Base-by-base conservation (phyloP, 2,329 filamentous ascomycete species). In the Epichloe sp. region DNA sequence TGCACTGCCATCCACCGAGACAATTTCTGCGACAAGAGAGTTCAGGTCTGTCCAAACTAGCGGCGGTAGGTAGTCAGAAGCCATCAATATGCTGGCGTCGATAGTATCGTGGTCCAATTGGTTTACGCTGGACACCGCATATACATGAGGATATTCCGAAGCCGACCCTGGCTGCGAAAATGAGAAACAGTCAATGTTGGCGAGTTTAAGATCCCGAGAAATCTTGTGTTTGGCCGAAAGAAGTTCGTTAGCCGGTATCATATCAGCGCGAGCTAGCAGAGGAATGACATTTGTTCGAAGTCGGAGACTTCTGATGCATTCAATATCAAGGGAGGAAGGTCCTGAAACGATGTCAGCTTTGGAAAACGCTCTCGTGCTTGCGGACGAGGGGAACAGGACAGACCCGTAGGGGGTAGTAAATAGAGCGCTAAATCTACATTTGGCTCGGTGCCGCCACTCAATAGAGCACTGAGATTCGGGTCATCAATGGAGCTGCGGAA, bases 41-140 rank as follows among this genome's bases (percentile, higher is more conserved):
- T 66, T 61, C 2, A 97, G 77, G 42, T 97, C 90, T 8, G 88
- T 93, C 0, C 78, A 68, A 3, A 86, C 69, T 4, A 96, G 73
- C 1, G 91, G 91, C 54, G 88, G 84, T 14, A 93, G 73, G 62
- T 96, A 97, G 60, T 93, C 86, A 1, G 90, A 84, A 51, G 83
- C 89, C 91, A 97, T 97, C 17, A 97, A 76, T 0, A 95, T 73
- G 60, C 88, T 95, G 17, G 90, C 91, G 64, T 97, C 91, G 83
- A 97, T 94, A 43, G 77, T 81, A 40, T 95, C 88, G 54, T 81
- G 71, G 59, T 96, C 88, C 21, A 79, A 78, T 1, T 77, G 79
- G 23, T 79, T 73, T 12, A 79, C 78, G 19, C 86, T 93, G 1
- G 91, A 96, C 19, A 95, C 76, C 0, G 87, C 81, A 62, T 87